Conservation (phyloP, 495 filamentous ascomycete species). For the Penicillium daleae region DNA sequence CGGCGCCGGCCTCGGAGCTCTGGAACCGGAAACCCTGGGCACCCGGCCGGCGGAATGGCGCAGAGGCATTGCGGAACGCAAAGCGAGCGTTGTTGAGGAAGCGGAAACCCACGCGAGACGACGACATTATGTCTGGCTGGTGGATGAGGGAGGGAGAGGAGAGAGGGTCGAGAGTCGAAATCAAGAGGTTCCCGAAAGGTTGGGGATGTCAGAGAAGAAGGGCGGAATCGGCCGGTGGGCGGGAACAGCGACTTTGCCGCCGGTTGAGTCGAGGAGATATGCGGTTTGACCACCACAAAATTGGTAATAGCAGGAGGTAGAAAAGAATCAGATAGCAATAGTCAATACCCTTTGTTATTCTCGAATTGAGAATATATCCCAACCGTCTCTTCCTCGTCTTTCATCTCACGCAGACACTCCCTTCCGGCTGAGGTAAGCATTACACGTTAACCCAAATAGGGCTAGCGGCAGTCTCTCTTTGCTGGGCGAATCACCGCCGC, state of each 20-base stretch:
- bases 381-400: not conserved
- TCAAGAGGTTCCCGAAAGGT: slow-evolving; percentile 17
- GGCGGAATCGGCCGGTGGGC: slow-evolving; percentile 30
- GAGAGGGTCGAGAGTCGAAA: slow-evolving; percentile 18
- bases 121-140: slow-evolving; percentile 44
- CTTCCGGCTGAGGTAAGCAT: slow-evolving; percentile 42
- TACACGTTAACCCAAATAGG: slow-evolving; percentile 16
- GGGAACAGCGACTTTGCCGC: slow-evolving; percentile 32
- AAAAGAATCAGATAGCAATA: not conserved
- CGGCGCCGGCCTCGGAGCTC: slow-evolving; percentile 60
- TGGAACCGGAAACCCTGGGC: slow-evolving; percentile 65
- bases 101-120: slow-evolving; percentile 53
- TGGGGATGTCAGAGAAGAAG: slow-evolving; percentile 26
- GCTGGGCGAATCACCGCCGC: slow-evolving; percentile 32
- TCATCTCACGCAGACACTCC: slow-evolving; percentile 23
- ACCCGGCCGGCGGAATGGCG: slow-evolving; percentile 56
- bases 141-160: slow-evolving; percentile 25
- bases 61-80: slow-evolving; percentile 53
- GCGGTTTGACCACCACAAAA: slow-evolving; percentile 14
- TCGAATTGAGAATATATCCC: not conserved
- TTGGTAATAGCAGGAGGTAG: not conserved
- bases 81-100: slow-evolving; percentile 56
- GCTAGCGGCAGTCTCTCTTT: slow-evolving; percentile 25
- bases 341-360: not conserved
- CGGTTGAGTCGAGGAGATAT: slow-evolving; percentile 1